A percentile compares a stretch with the other conserved stretches of the same genome.
These are phyloP conservation scores for Scleroderma citrinum DNA, from an alignment of 768 basidiomycete genomes.

Conservation along the genomic window DNA sequence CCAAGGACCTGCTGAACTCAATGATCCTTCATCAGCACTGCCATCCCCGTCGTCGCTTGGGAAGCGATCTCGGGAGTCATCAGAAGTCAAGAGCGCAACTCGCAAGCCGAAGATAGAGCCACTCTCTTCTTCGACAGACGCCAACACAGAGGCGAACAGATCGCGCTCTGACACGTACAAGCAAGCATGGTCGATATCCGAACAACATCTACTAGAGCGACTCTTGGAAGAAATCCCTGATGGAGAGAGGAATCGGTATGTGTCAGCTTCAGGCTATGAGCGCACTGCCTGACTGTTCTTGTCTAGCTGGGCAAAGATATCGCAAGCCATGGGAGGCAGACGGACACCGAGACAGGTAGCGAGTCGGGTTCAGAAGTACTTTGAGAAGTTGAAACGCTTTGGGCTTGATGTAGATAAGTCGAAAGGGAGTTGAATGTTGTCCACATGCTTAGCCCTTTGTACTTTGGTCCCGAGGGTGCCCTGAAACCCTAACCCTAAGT, in stretches of 20 bases:
- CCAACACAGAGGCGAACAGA: conserved; percentile 21
- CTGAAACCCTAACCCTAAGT: conserved; percentile 15
- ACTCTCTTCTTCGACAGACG: conserved; percentile 7
- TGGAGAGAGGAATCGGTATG: conserved; percentile 68
- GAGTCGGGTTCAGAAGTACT: conserved; percentile 84
- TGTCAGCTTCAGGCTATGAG: neutral
- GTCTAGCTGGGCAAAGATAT: conserved; percentile 76
- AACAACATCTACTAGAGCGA: conserved; percentile 72
- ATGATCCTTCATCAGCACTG: conserved; percentile 6
- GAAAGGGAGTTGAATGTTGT: conserved; percentile 11
- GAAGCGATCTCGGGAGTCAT: conserved; percentile 22
- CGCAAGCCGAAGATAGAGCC: conserved; percentile 13
- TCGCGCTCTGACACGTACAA: conserved; percentile 63
- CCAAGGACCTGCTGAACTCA: conserved; percentile 10
- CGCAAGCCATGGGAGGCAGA: conserved; percentile 70
- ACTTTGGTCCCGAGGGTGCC: neutral
- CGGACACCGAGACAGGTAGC: conserved; percentile 83
- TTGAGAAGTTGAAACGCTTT: conserved; percentile 75
- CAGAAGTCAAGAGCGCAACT: conserved; percentile 12
- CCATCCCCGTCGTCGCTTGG: conserved; percentile 14
- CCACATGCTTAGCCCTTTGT: too few species aligned
- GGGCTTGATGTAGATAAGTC: conserved; percentile 43
- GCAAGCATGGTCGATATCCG: conserved; percentile 68
- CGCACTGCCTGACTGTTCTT: neutral
- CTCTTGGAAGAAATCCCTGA: conserved; percentile 72